Base-by-base conservation (phyloP, 768 basidiomycete genomes). In the Lactarius sanguifluus region DNA sequence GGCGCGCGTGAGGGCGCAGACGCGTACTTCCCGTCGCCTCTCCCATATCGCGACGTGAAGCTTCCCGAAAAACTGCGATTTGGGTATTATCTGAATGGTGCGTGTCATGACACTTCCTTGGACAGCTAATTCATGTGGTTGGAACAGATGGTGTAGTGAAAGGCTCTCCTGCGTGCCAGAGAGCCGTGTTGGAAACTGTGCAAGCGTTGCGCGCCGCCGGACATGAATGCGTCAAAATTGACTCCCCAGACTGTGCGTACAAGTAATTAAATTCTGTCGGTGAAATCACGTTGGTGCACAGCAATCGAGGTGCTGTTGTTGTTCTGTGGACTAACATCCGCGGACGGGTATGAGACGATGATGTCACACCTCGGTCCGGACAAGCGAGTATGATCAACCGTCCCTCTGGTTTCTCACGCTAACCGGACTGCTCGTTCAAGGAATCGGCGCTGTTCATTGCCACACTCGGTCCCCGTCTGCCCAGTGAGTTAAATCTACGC, bases 11-110 rank as follows among this genome's bases (percentile, higher is more conserved):
- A 32, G 2, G 50, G 9, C 28, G 30, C n/a, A 10, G 2, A 30
- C 2, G 58, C 9, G 34, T 66, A 61, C 57, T 66, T 64, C 38
- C 82, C 81, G 59, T 80, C 81, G 36, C 73, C 90, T 1, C 30
- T 91, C 30, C 86, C 86, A 7, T 94, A 85, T 74, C 81, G 85
- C 38, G 81, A 87, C 2, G 77, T 83, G 0, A 71, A 79, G 41
- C 71, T 92, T 43, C 81, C 85, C 5, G 62, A 74, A 50, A 90
- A 84, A 73, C 79, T 93, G 41, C 82, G 81, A 66, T 87, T 95
- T 70, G 93, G 91, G 4, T 94, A 89, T 73, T 93, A 89, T 71
- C 81, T 81, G 47, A 78, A 82, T 61, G 88, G 88, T 82, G 30
- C 59, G 68, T 50, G 34, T 8, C 57, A 32, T 32, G 32, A 32